Evolutionary conservation across 2,329 filamentous ascomycete species (phyloP).

Genomic region (Mycocentrospora acerina): DNA sequence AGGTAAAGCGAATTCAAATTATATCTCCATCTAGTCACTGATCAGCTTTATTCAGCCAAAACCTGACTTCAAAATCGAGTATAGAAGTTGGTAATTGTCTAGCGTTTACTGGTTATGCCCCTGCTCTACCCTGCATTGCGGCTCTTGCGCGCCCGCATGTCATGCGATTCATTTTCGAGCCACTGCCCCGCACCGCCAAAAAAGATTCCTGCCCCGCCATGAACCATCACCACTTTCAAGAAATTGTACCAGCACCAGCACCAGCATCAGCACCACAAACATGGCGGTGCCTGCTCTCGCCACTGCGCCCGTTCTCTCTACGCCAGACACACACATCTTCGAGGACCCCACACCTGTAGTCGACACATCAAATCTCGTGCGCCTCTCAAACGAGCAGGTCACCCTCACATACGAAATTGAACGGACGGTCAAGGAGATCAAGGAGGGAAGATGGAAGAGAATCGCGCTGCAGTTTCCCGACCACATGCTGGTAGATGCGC

Average conservation of each 20-base stretch:
- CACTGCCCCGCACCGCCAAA: slow-evolving; percentile 13
- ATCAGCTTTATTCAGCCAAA: no score
- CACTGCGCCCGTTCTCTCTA: slow-evolving; percentile 61
- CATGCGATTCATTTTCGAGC: slow-evolving; percentile 1
- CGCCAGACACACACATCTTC: slow-evolving; percentile 62
- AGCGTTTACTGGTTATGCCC: no score
- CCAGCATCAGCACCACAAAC: slow-evolving; percentile 11
- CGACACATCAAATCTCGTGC: slow-evolving; percentile 34
- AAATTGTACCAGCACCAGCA: slow-evolving; percentile 2
- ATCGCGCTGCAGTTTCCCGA: slow-evolving; percentile 97
- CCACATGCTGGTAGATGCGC: slow-evolving; percentile 83
- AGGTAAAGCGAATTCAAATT: no score
- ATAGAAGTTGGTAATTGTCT: no score
- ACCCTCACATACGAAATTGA: slow-evolving; percentile 79
- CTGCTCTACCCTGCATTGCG: slow-evolving; percentile 10
- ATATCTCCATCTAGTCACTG: no score
- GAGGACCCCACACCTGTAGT: slow-evolving; percentile 53
- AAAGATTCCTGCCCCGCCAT: slow-evolving; percentile 20
- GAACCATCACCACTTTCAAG: not conserved
- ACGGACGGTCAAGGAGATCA: slow-evolving; percentile 75
- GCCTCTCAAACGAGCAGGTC: slow-evolving; percentile 68
- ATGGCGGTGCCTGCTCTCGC: slow-evolving; percentile 32
- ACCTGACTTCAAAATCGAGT: no score
- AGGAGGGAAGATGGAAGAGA: slow-evolving; percentile 67
- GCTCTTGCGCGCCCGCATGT: slow-evolving; percentile 9